Percentiles rank a stretch among this genome's conserved stretches.
These are phyloP conservation scores for Gorgonomyces haynaldii DNA, from an alignment of 192 early-diverging fungal species.

Conservation along the genomic window DNA sequence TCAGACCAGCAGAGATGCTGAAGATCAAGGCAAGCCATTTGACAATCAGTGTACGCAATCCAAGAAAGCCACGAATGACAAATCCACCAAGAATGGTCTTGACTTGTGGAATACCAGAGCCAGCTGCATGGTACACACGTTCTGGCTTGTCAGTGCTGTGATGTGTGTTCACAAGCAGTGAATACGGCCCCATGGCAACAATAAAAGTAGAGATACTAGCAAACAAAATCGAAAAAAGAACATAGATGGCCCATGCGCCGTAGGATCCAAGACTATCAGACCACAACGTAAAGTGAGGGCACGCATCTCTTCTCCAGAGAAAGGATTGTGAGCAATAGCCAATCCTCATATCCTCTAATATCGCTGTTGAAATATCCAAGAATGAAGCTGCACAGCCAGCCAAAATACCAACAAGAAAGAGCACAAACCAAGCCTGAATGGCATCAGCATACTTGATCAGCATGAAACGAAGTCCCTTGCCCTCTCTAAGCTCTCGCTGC, in stretches of 20 bases:
- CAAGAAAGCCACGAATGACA: constrained; percentile 87
- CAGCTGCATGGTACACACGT: constrained; percentile 47
- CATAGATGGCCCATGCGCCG: neutral
- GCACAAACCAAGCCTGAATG: constrained; percentile 19
- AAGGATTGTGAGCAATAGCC: constrained; percentile 10
- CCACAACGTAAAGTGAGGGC: constrained; percentile 3
- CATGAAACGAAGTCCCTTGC: constrained; percentile 8
- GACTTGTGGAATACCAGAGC: constrained; percentile 77
- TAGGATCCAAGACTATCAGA: neutral
- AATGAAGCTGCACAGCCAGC: constrained; percentile 9
- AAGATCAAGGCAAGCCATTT: constrained; percentile 72
- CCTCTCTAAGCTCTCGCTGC: constrained; percentile 18
- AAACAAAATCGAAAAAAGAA: neutral
- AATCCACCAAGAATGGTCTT: constrained; percentile 96
- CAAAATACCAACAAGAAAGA: constrained; percentile 13
- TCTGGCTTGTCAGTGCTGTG: too few relatives aligned
- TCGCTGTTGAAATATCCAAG: constrained; percentile 7
- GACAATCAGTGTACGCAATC: constrained; percentile 76
- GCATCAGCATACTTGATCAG: constrained; percentile 12
- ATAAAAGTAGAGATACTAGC: too few relatives aligned
- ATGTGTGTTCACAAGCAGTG: neutral
- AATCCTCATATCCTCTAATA: constrained; percentile 2
- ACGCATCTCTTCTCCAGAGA: constrained; percentile 4
- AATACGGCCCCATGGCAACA: neutral
- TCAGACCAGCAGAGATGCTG: constrained; percentile 33